A percentile compares a stretch with the other conserved stretches of the same genome.
Evolutionary conservation across 164 flowering plant genomes (phyloP).

Genomic region (Annona squamosa): DNA sequence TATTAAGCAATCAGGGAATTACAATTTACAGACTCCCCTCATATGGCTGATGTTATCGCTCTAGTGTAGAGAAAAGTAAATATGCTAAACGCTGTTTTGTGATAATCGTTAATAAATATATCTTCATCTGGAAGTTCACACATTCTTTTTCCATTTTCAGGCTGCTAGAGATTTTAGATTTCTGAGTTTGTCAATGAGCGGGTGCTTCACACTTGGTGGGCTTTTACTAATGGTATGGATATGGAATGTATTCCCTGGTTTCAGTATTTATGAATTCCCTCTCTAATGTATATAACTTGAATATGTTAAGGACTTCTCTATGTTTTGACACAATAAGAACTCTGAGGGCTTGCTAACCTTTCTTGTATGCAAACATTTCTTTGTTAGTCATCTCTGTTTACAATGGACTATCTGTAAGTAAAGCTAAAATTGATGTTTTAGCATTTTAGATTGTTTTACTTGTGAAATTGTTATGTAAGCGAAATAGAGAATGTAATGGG

Average conservation of each 20-base stretch:
- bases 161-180: constrained; percentile 35
- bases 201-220: constrained; percentile 40
- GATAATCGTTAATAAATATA: no score
- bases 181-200: constrained; percentile 37
- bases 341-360: no score
- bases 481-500: no score
- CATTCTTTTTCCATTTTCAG: constrained; percentile 12
- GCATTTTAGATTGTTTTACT: no score
- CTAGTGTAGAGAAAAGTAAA: no score
- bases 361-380: no score
- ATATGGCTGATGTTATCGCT: background rate
- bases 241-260: background rate
- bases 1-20: background rate
- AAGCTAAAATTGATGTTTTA: no score
- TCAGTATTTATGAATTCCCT: background rate
- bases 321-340: background rate
- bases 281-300: background rate
- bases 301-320: background rate
- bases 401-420: no score
- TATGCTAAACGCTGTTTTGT: no score
- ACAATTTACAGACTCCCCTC: background rate
- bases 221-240: constrained; percentile 36
- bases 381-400: no score
- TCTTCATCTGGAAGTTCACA: no score
- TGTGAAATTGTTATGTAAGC: no score